Evolutionary conservation across 805 yeast genomes (phyloP).

Genomic region (Lipomyces chichibuensis): DNA sequence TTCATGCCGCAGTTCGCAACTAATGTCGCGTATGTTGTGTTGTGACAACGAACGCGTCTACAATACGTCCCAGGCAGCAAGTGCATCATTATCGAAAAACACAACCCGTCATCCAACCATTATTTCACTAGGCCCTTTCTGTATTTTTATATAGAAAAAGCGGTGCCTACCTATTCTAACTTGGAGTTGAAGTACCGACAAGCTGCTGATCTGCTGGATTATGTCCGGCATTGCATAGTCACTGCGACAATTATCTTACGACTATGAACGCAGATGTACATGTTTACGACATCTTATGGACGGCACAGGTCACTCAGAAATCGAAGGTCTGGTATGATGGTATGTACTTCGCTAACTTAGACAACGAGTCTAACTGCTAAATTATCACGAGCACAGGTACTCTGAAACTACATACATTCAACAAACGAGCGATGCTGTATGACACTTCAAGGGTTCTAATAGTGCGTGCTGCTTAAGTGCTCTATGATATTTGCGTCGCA

Average conservation of each 20-base stretch:
- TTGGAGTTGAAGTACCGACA: neutral
- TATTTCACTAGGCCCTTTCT: neutral
- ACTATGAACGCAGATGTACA: constrained; percentile 23
- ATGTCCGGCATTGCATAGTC: neutral
- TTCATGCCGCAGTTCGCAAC: too few relatives aligned
- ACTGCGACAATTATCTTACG: neutral
- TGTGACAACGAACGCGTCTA: too few relatives aligned
- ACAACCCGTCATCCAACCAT: too few relatives aligned
- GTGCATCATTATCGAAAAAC: too few relatives aligned
- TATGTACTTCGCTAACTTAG: neutral
- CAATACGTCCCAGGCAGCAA: too few relatives aligned
- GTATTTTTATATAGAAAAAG: neutral
- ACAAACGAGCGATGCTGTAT: constrained; percentile 39
- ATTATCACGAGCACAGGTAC: constrained; percentile 12
- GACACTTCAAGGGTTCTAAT: constrained; percentile 40
- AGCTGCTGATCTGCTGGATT: neutral
- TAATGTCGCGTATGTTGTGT: too few relatives aligned
- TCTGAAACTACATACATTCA: constrained; percentile 37
- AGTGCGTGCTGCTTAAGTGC: constrained; percentile 28
- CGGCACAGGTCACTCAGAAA: constrained; percentile 45
- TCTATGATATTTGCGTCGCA: neutral
- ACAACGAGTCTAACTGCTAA: neutral
- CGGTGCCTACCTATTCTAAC: neutral
- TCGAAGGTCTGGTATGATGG: constrained; percentile 48
- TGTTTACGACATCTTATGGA: constrained; percentile 43